These are phyloP conservation scores for Paratinospora sagittata DNA, from an alignment of 164 flowering plant genomes.

Conservation along the genomic window DNA sequence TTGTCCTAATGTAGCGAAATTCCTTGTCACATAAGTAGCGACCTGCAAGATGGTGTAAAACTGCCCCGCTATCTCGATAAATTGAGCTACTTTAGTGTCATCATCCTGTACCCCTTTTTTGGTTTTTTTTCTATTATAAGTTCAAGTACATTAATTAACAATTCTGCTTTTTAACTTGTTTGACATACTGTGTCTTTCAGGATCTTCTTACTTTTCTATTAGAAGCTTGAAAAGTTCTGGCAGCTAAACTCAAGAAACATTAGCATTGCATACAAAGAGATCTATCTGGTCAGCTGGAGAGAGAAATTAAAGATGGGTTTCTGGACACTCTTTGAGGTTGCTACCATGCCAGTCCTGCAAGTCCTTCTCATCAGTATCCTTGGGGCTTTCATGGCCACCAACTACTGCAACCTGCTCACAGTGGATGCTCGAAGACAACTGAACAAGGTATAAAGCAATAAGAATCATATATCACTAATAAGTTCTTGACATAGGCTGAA, in stretches of 20 bases:
- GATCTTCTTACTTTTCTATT: conserved; percentile 13
- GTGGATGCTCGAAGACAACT: conserved; percentile 54
- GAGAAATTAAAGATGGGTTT: conserved; percentile 69
- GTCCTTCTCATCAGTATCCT: conserved; percentile 57
- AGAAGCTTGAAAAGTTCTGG: neutral
- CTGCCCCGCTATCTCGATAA: too few relatives aligned
- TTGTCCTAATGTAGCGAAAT: too few relatives aligned
- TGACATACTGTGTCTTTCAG: neutral
- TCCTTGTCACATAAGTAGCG: too few relatives aligned
- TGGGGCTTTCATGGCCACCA: conserved; percentile 75
- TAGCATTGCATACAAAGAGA: neutral
- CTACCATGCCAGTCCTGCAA: conserved; percentile 72
- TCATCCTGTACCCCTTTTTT: too few relatives aligned
- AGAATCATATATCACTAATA: neutral
- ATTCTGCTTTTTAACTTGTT: too few relatives aligned
- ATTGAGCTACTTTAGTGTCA: too few relatives aligned
- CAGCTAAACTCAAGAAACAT: neutral
- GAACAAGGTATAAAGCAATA: conserved; percentile 50
- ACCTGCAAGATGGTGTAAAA: too few relatives aligned
- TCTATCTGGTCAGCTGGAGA: neutral
- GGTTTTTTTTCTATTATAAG: too few relatives aligned
- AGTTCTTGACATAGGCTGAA: neutral
- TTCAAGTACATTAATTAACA: too few relatives aligned
- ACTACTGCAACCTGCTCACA: conserved; percentile 47
- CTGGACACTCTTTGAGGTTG: conserved; percentile 66